These are phyloP conservation scores for Phytomonas serpens DNA, from an alignment of 208 protist genomes.

Conservation along the genomic window DNA sequence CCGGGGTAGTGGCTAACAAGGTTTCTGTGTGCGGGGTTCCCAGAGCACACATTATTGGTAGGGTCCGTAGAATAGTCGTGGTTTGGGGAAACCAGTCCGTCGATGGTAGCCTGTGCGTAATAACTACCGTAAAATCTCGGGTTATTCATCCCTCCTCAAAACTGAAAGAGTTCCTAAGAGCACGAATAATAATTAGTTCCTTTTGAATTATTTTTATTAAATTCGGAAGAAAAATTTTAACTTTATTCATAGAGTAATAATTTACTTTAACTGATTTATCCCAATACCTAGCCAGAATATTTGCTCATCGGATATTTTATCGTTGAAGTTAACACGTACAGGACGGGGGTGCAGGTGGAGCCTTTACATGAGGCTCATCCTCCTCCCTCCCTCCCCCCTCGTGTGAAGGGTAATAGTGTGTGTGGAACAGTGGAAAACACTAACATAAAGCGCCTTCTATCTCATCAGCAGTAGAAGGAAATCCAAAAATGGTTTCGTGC, in stretches of 20 bases:
- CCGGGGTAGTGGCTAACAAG: not conserved
- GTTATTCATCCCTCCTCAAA: not conserved
- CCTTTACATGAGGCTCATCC: not conserved
- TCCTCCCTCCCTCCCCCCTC: not conserved
- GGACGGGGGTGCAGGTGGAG: not conserved
- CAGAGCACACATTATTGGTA: not conserved
- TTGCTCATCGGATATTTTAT: not conserved
- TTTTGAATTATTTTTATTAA: not conserved
- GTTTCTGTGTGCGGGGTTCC: not conserved
- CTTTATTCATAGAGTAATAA: not conserved
- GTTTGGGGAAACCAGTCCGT: not conserved
- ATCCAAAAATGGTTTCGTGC: not conserved
- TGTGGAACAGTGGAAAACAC: not conserved
- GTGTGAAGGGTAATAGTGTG: not conserved
- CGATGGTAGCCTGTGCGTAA: not conserved
- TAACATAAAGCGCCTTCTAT: not conserved
- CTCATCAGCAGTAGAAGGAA: not conserved
- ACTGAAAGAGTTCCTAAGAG: conserved; percentile 1
- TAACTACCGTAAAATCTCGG: not conserved
- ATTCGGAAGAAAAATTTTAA: not conserved
- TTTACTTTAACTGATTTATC: not conserved
- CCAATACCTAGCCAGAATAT: not conserved
- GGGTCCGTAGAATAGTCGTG: not conserved
- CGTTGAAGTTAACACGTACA: not conserved
- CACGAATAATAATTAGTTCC: not conserved